phyloP scores from a whole-genome alignment of 208 protist genomes.

The Herpetomonas muscarum region DNA sequence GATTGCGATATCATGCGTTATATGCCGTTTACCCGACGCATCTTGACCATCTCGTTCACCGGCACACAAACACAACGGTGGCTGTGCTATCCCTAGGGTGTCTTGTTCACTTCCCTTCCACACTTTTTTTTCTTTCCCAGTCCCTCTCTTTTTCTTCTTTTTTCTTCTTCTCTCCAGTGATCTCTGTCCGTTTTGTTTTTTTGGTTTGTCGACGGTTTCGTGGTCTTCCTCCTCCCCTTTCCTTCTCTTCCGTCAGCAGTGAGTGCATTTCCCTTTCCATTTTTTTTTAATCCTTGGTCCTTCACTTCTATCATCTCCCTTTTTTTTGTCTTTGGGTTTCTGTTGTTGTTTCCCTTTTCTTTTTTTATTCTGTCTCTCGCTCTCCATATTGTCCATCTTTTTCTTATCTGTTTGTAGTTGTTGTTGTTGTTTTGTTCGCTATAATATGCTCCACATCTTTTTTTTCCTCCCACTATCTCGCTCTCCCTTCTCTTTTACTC shows the following conservation, averaged over 20 bases:
- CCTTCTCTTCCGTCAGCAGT: background rate
- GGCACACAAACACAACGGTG: background rate
- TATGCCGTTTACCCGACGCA: no score
- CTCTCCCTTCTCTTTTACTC: background rate
- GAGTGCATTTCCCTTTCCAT: background rate
- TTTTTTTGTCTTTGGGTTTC: background rate
- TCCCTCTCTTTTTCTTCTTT: background rate
- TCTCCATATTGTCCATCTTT: conserved; percentile 1
- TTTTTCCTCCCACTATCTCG: conserved; percentile 2
- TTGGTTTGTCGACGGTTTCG: background rate
- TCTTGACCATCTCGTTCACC: no score
- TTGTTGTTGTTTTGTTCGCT: conserved; percentile 1
- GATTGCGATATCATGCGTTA: no score
- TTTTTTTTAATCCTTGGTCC: background rate
- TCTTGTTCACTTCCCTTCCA: no score
- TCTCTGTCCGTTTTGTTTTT: background rate
- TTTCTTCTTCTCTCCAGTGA: background rate
- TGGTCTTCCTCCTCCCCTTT: background rate
- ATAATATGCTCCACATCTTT: conserved; percentile 2
- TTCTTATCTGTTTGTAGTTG: conserved; percentile 1
- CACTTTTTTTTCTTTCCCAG: background rate
- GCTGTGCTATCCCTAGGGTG: background rate
- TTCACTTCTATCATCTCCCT: background rate
- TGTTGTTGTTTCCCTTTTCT: background rate
- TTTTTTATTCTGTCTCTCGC: conserved; percentile 8